phyloP scores from a whole-genome alignment of 1,284 basidiomycete species.

The Melampsora larici-populina region DNA sequence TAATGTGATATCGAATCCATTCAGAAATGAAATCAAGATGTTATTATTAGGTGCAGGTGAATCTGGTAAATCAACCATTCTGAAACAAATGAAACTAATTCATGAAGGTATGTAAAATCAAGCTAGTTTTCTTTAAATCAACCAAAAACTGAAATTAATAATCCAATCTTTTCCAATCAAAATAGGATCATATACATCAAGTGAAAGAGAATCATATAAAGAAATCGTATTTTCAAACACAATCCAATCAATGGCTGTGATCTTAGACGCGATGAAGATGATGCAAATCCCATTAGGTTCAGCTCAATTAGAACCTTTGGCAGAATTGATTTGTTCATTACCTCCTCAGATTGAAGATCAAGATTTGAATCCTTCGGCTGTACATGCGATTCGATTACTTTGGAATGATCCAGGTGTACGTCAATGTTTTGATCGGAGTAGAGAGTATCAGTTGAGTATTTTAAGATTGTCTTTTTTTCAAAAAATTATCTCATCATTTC shows the following conservation, averaged over 20 bases:
- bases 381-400: constrained; percentile 74
- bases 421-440: constrained; percentile 75
- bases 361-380: constrained; percentile 70
- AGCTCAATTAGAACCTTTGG: constrained; percentile 66
- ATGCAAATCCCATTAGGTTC: constrained; percentile 67
- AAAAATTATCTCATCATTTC: not conserved
- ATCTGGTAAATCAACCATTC: constrained; percentile 52
- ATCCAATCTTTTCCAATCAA: not conserved
- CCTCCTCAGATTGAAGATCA: constrained; percentile 83
- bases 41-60: constrained; percentile 53
- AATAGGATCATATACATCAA: constrained; percentile 72
- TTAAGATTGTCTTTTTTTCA: not conserved
- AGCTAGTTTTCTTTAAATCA: too few relatives aligned
- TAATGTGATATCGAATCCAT: not conserved
- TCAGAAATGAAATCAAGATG: constrained; percentile 47
- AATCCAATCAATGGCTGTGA: constrained; percentile 79
- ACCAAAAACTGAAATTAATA: too few relatives aligned
- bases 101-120: constrained; percentile 42
- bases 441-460: constrained; percentile 77
- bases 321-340: constrained; percentile 71
- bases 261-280: constrained; percentile 83
- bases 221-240: constrained; percentile 97
- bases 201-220: constrained; percentile 90
- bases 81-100: constrained; percentile 53
- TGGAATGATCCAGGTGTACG: constrained; percentile 85